Evolutionary conservation across 2,329 filamentous ascomycete species (phyloP).

Genomic region (Aspergillus puulaauensis): DNA sequence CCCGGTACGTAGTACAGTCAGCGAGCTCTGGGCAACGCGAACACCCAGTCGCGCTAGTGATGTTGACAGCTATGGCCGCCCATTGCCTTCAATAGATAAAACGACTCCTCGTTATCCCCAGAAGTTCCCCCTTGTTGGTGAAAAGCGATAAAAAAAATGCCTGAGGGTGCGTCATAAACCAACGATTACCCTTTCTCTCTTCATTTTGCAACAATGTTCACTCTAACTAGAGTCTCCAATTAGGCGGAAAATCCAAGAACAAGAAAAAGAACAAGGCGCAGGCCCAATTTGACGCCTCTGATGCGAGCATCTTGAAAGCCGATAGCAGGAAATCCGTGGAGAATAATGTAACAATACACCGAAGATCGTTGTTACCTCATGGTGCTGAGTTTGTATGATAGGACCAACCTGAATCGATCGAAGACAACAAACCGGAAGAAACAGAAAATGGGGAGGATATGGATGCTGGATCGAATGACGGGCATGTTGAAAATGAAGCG

Average conservation of each 20-base stretch:
- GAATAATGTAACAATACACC: slow-evolving; percentile 9
- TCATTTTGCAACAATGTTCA: background rate
- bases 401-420: slow-evolving; percentile 12
- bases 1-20: background rate
- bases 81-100: slow-evolving; percentile 8
- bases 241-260: slow-evolving; percentile 55
- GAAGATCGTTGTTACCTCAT: background rate
- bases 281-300: slow-evolving; percentile 39
- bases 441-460: slow-evolving; percentile 44
- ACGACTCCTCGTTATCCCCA: background rate
- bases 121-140: background rate
- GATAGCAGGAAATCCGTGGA: slow-evolving; percentile 24
- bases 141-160: slow-evolving; percentile 20
- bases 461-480: slow-evolving; percentile 24
- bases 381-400: slow-evolving; percentile 23
- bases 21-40: background rate
- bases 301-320: slow-evolving; percentile 8
- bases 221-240: slow-evolving; percentile 19
- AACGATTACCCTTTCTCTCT: background rate
- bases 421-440: slow-evolving; percentile 24
- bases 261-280: slow-evolving; percentile 58
- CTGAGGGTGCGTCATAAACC: slow-evolving; percentile 18
- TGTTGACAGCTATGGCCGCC: slow-evolving; percentile 35
- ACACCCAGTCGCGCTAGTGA: slow-evolving; percentile 29
- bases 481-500: background rate